Evolutionary conservation across 2,329 filamentous ascomycete species (phyloP).

Genomic region (Zopfia rhizophila): DNA sequence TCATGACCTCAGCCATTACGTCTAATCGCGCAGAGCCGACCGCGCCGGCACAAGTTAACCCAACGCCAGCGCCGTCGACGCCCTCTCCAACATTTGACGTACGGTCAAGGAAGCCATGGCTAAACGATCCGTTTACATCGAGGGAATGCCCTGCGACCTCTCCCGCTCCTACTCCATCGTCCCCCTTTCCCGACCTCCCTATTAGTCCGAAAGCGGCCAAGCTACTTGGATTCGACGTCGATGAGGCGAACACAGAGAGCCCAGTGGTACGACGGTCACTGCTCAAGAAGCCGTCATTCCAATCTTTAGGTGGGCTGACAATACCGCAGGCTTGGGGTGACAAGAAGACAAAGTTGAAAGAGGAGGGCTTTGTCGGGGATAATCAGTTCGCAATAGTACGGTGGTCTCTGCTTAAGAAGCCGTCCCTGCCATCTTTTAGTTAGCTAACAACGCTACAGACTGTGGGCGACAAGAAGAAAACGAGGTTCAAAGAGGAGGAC

Average conservation of each 20-base stretch:
- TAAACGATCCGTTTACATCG: background rate
- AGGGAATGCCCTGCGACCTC: background rate
- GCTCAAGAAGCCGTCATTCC: background rate
- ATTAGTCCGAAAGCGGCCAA: slow-evolving; percentile 26
- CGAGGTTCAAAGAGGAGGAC: no score
- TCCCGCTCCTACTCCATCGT: background rate
- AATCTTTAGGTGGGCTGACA: no score
- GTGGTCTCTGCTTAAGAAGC: no score
- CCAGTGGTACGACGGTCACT: background rate
- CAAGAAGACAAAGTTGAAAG: background rate
- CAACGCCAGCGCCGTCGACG: background rate
- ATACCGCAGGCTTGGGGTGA: no score
- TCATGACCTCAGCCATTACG: no score
- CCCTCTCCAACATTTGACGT: slow-evolving; percentile 1
- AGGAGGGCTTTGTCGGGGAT: background rate
- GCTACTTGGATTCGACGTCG: slow-evolving; percentile 28
- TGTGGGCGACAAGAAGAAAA: no score
- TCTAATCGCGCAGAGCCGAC: no score
- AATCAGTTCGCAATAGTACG: background rate
- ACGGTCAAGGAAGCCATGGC: background rate
- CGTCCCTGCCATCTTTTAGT: no score
- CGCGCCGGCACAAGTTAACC: no score
- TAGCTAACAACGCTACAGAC: no score
- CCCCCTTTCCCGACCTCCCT: slow-evolving; percentile 15
- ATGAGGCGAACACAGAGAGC: slow-evolving; percentile 1